Evolutionary conservation across 75 land plant genomes (phyloP).

Genomic region (Sequoiadendron giganteum): DNA sequence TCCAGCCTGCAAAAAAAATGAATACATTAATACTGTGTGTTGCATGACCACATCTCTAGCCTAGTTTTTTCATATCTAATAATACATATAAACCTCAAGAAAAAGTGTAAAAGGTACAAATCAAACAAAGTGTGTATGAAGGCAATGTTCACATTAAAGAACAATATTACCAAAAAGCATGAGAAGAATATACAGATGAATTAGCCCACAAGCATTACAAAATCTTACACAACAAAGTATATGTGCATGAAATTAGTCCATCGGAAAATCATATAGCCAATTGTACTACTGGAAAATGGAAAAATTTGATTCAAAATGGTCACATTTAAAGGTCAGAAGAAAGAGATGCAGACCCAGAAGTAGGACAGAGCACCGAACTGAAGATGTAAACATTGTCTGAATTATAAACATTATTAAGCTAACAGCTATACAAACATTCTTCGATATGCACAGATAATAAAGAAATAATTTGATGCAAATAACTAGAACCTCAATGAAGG

Average conservation of each 20-base stretch:
- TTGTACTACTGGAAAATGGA: background rate
- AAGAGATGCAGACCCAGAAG: background rate
- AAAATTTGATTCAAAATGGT: background rate
- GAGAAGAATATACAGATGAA: background rate
- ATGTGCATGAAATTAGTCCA: background rate
- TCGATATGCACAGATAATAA: background rate
- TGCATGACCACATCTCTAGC: background rate
- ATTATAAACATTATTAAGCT: background rate
- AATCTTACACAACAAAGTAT: background rate
- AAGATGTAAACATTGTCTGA: background rate
- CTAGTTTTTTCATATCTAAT: background rate
- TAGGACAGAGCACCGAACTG: background rate
- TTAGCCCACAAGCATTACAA: background rate
- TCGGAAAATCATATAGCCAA: background rate
- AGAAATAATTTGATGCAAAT: background rate
- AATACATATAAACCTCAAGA: background rate
- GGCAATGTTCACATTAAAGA: background rate
- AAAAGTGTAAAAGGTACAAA: background rate
- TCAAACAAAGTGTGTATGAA: background rate
- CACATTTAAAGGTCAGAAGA: background rate
- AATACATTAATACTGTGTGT: background rate
- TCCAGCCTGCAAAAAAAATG: constrained; percentile 64
- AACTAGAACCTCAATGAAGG: background rate
- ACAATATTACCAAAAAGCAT: background rate
- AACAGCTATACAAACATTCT: background rate